phyloP scores from a whole-genome alignment of 2,329 filamentous ascomycete genomes.

The Colletotrichum neosansevieriae region DNA sequence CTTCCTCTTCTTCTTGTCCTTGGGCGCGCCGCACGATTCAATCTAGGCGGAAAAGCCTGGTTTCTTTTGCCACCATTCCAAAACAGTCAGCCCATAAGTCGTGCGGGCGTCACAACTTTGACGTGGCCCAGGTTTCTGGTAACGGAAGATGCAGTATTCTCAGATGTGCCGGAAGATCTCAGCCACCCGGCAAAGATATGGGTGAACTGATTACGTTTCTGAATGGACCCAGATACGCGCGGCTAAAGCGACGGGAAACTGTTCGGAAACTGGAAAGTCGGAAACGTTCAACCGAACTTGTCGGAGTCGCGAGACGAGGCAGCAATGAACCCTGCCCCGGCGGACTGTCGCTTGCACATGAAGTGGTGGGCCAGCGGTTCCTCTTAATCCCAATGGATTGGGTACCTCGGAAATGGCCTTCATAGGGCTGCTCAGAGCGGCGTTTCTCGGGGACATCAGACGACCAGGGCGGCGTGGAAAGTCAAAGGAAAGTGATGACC shows the following conservation, averaged over 20 bases:
- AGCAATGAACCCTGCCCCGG: not conserved
- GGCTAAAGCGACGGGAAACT: conserved; percentile 8
- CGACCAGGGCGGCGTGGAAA: not conserved
- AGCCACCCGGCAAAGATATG: not conserved
- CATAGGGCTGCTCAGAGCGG: conserved; percentile 2
- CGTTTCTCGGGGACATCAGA: conserved; percentile 5
- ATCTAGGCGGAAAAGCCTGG: not conserved
- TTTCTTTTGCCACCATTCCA: conserved; percentile 25
- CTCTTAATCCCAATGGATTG: conserved; percentile 1
- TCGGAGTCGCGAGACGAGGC: not conserved
- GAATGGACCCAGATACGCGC: conserved; percentile 4
- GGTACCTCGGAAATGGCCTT: not conserved
- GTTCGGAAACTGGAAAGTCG: not conserved
- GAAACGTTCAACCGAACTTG: not conserved
- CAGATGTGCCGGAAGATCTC: not conserved
- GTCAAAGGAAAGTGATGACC: too few relatives aligned
- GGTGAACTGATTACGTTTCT: not conserved
- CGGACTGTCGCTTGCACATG: not conserved
- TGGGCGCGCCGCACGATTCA: not conserved
- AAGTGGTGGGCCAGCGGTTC: not conserved
- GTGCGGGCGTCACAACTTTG: conserved; percentile 29
- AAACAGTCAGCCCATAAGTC: conserved; percentile 19
- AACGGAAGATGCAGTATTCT: not conserved
- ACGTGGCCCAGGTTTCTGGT: conserved; percentile 25
- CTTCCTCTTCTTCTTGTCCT: not conserved